A percentile compares a stretch with the other conserved stretches of the same genome.
Conservation (phyloP, 1,139 yeast genomes). For the Pichiaceae sp. region DNA sequence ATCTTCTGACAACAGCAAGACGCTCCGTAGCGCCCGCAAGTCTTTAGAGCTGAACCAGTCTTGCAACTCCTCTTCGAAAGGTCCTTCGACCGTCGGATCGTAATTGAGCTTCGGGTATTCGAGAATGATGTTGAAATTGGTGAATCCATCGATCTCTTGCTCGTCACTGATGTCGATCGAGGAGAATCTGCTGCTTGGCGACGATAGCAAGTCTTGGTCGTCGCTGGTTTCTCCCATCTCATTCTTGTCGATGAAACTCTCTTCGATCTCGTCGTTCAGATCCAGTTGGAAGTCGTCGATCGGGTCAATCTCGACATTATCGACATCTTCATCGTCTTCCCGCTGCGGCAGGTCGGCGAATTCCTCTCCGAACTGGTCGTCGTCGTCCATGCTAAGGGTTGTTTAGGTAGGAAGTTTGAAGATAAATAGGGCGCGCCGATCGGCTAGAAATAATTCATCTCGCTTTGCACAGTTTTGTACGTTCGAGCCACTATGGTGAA, state of each 20-base stretch:
- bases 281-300: constrained; percentile 3
- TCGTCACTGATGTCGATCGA: constrained; percentile 13
- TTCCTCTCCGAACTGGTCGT: background rate
- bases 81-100: constrained; percentile 32
- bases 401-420: background rate
- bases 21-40: constrained; percentile 23
- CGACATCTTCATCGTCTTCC: background rate
- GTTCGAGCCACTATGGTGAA: background rate
- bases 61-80: constrained; percentile 38
- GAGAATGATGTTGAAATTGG: constrained; percentile 22
- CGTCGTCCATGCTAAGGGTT: background rate
- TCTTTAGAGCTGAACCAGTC: constrained; percentile 62
- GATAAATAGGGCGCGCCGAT: background rate
- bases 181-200: constrained; percentile 22
- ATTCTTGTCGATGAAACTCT: constrained; percentile 24
- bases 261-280: constrained; percentile 16
- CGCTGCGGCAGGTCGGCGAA: background rate
- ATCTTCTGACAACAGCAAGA: constrained; percentile 12
- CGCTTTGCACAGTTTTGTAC: background rate
- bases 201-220: constrained; percentile 20
- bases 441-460: background rate
- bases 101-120: constrained; percentile 37
- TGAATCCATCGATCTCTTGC: constrained; percentile 23
- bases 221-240: constrained; percentile 23
- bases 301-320: background rate